Conservation (phyloP, 768 basidiomycete genomes). For the Hortiboletus flavorubellus region DNA sequence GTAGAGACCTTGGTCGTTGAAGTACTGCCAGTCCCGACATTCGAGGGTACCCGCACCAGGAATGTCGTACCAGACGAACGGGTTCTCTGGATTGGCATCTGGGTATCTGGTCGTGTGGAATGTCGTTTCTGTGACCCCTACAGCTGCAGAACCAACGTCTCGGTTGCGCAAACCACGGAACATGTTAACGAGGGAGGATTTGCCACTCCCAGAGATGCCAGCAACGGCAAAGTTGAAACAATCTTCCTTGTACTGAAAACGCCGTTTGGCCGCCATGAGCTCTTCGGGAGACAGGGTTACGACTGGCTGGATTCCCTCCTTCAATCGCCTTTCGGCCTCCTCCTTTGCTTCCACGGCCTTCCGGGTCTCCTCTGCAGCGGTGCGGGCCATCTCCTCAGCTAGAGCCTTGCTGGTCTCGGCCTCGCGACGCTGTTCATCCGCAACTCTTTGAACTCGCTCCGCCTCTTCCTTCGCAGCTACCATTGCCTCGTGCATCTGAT, state of each 20-base stretch:
- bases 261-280: constrained; percentile 13
- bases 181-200: constrained; percentile 37
- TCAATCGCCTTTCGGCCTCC: constrained; percentile 16
- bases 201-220: constrained; percentile 35
- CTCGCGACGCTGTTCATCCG: constrained; percentile 9
- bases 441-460: constrained; percentile 1
- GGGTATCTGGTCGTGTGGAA: constrained; percentile 12
- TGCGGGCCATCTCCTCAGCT: constrained; percentile 6
- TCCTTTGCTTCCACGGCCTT: constrained; percentile 9
- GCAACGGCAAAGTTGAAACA: constrained; percentile 35
- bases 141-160: constrained; percentile 15
- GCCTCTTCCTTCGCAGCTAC: constrained; percentile 10
- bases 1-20: constrained; percentile 23
- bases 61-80: constrained; percentile 23
- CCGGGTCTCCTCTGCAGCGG: constrained; percentile 14
- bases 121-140: constrained; percentile 19
- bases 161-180: constrained; percentile 30
- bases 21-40: constrained; percentile 21
- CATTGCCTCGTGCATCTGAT: constrained; percentile 1
- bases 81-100: constrained; percentile 12
- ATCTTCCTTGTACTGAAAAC: constrained; percentile 24
- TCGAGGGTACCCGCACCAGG: constrained; percentile 22
- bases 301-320: constrained; percentile 25
- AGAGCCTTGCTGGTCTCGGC: constrained; percentile 5
- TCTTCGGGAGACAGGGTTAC: constrained; percentile 12